Percentiles rank a stretch among this genome's conserved stretches.
phyloP scores from a whole-genome alignment of 1,139 yeast genomes.

The Dujonia santamariae region DNA sequence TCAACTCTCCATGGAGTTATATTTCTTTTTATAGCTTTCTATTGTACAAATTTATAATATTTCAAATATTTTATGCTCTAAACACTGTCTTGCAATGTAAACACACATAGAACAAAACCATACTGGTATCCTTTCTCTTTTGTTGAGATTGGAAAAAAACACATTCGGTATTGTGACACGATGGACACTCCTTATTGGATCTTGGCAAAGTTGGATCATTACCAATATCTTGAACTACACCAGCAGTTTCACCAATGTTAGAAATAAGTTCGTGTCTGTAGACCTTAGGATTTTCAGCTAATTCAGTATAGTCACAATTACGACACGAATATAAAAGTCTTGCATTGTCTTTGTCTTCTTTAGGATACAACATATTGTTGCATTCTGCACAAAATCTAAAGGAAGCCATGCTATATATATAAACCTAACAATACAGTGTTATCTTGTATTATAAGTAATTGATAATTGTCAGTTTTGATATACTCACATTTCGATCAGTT shows the following conservation, averaged over 20 bases:
- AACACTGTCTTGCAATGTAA: slow-evolving; percentile 80
- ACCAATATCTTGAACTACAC: slow-evolving; percentile 95
- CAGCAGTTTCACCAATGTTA: slow-evolving; percentile 92
- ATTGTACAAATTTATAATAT: too few species aligned
- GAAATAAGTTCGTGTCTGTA: slow-evolving; percentile 92
- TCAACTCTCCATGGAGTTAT: too few species aligned
- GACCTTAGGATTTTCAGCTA: slow-evolving; percentile 85
- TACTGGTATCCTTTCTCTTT: slow-evolving; percentile 88
- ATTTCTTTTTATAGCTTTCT: too few species aligned
- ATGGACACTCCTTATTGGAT: slow-evolving; percentile 89
- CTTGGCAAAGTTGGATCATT: slow-evolving; percentile 95
- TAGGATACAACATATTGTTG: slow-evolving; percentile 98
- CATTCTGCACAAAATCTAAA: slow-evolving; percentile 92
- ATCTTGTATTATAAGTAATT: too few species aligned
- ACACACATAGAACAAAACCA: slow-evolving; percentile 94
- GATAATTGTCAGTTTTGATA: slow-evolving; percentile 5
- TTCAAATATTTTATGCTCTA: slow-evolving; percentile 22
- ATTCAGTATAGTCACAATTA: slow-evolving; percentile 90
- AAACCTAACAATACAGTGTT: too few species aligned
- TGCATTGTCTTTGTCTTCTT: slow-evolving; percentile 77
- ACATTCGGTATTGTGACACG: slow-evolving; percentile 82
- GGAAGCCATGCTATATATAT: slow-evolving; percentile 77
- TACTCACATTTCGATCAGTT: slow-evolving; percentile 4
- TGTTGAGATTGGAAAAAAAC: slow-evolving; percentile 98
- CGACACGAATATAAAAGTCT: slow-evolving; percentile 89